Percentiles rank a stretch among this genome's conserved stretches.
These are phyloP conservation scores for Ramaria sp. DNA, from an alignment of 768 basidiomycete genomes.

Conservation along the genomic window DNA sequence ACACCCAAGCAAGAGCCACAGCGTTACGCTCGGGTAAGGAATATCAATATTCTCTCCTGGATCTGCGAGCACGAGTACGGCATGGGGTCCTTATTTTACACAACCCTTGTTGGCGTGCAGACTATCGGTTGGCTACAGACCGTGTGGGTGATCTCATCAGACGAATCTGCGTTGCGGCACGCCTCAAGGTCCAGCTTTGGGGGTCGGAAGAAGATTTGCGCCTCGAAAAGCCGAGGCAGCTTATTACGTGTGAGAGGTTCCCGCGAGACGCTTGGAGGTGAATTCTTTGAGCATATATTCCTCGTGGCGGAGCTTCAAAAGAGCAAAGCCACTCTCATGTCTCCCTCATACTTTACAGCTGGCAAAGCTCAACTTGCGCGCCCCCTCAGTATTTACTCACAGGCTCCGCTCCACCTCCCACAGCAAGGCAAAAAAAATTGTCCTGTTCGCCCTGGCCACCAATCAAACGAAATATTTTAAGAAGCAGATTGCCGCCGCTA, in stretches of 20 bases:
- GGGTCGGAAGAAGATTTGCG: background rate
- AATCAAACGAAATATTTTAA: no score
- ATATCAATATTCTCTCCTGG: background rate
- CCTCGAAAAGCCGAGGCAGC: background rate
- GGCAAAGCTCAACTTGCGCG: no score
- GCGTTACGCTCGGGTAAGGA: background rate
- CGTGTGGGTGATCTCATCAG: background rate
- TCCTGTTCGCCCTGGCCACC: no score
- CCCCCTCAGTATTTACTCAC: no score
- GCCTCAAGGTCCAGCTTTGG: conserved; percentile 1
- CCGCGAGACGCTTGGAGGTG: no score
- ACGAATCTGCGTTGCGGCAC: background rate
- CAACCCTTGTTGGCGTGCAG: background rate
- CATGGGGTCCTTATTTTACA: background rate
- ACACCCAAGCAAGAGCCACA: background rate
- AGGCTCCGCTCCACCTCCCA: no score
- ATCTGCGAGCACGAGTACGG: background rate
- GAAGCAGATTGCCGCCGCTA: background rate
- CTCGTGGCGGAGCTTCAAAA: no score
- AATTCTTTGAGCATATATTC: no score
- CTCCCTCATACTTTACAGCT: no score
- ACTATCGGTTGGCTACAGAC: background rate
- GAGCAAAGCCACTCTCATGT: no score
- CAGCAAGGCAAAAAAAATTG: no score
- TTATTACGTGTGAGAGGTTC: background rate